Base-by-base conservation (phyloP, 2,329 filamentous ascomycete species). In the Colletotrichum neosansevieriae region DNA sequence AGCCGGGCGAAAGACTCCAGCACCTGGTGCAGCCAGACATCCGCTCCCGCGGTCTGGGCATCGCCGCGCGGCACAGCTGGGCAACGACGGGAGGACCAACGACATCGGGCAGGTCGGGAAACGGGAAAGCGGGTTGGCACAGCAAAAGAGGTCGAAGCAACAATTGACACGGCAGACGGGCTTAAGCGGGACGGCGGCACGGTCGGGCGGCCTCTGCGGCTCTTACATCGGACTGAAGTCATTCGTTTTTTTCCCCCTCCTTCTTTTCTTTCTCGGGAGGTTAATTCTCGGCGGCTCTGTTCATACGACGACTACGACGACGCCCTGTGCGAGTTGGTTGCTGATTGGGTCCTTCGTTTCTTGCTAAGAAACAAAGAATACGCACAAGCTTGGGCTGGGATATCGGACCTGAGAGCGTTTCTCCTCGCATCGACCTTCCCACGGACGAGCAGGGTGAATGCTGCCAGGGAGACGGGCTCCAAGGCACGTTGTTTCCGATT, bases 161-260 rank as follows among this genome's bases (percentile, higher is more conserved):
- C 34, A 17, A 45, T 12, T n/a, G 29, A 15, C 29, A 19, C 60
- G 38, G 36, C 34, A 49, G 47, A 17, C 51, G 60, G 64, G 64
- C 64, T 67, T 67, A 51, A 59, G 51, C 51, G 64, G 64, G 58
- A 67, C 51, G 15, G 51, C 63, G 63, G 63, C 64, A 67, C 51
- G 64, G 59, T 64, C 53, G 45, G 60, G 60, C 45, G 59, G 53
- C 32, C 56, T 34, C 44, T 47, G 64, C 64, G 63, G 58, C n/a
- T 24, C 45, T 38, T 17, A 32, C 29, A 47, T 51, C 64, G 29
- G 45, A 64, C 38, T 63, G 53, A 40, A 67, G 45, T 21, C 64
- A 45, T 50, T 57, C 1, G 4, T 4, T 24, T 24, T 24, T 3
- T 3, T 3, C 21, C 21, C 21, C 21, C 21, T 3, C 21, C 3